Evolutionary conservation across 495 filamentous ascomycete species (phyloP), one percentile per base, ranked within the genome.

Genomic region (Podospora comata): DNA sequence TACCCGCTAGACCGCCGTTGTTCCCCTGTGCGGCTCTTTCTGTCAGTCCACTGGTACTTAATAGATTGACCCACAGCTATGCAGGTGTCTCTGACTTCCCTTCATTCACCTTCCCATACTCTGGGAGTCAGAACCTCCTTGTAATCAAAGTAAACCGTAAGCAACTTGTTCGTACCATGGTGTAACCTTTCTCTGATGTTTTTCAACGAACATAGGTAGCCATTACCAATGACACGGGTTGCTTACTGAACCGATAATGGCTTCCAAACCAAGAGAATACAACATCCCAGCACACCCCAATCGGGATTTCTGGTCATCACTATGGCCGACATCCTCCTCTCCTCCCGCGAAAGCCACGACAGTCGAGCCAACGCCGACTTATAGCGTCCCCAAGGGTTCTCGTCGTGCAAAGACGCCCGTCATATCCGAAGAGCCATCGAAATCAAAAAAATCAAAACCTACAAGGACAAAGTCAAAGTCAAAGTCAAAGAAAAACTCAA

Each of bases 391-490:
- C 62, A 34, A 61, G 13, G 32, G 39, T 16, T 48, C 26, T 18
- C 56, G 23, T 4, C 62, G 32, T 11, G 9, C 16, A 15, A 68
- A 39, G 26, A 13, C 48, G 26, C 2, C 66, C 9, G 48, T 19
- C 16, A 64, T 23, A 19, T 15, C 57, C 4, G 39, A 54, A 32
- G 28, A 64, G 11, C 53, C 30, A 48, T 48, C 39, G 39, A 48
- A 48, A 15, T 15, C 34, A 5, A 30, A 54, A 18, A 61, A 59
- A 23, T 48, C 64, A 0, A 67, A 60, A 56, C 39, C 68, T 2
- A 54, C 53, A 11, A 48, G 39, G 32, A 32, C 23, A 30, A 64
- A 13, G 59, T 64, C 16, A 66, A 64, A 13, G 59, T 64, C 16
- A 66, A 60, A 39, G 15, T 19, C 28, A 13, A 58, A 26, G 48